phyloP scores from a whole-genome alignment of 2,329 filamentous ascomycete genomes.

The Alternaria dauci region DNA sequence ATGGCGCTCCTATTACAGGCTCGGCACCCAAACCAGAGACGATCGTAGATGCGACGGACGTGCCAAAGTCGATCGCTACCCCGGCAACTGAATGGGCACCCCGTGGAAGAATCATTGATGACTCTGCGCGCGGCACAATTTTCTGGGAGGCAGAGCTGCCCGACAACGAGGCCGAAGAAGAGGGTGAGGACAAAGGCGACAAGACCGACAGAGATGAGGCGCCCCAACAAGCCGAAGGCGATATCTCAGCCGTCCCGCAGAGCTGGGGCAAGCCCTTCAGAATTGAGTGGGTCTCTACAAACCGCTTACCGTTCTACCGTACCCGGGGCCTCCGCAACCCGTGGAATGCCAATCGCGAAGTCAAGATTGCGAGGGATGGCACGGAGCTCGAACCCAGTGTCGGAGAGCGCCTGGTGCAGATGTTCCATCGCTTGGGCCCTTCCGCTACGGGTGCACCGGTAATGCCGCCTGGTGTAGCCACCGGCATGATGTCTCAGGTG shows the following conservation, averaged over 20 bases:
- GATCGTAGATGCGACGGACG: slow-evolving; percentile 64
- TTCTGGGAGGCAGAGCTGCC: slow-evolving; percentile 88
- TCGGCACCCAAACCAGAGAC: slow-evolving; percentile 70
- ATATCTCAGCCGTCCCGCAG: slow-evolving; percentile 57
- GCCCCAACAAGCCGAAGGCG: slow-evolving; percentile 45
- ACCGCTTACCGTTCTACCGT: slow-evolving; percentile 84
- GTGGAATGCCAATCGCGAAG: slow-evolving; percentile 94
- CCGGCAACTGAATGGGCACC: slow-evolving; percentile 80
- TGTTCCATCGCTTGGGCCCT: slow-evolving; percentile 68
- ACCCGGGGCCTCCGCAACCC: slow-evolving; percentile 88
- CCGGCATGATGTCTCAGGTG: slow-evolving; percentile 40
- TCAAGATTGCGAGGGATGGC: slow-evolving; percentile 94
- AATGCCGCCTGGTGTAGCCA: slow-evolving; percentile 32
- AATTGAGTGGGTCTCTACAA: slow-evolving; percentile 88
- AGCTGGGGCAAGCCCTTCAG: slow-evolving; percentile 91
- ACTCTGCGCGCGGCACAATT: slow-evolving; percentile 91
- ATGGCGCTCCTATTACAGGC: slow-evolving; percentile 58
- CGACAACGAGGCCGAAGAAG: slow-evolving; percentile 59
- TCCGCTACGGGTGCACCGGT: slow-evolving; percentile 33
- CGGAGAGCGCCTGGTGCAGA: slow-evolving; percentile 76
- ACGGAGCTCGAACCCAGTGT: slow-evolving; percentile 89
- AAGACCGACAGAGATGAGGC: slow-evolving; percentile 49
- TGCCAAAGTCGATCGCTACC: slow-evolving; percentile 81
- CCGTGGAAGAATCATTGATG: slow-evolving; percentile 87
- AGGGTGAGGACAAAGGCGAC: slow-evolving; percentile 57